Evolutionary conservation across 2,329 filamentous ascomycete genomes (phyloP).

Genomic region (Juglanconis juglandina): DNA sequence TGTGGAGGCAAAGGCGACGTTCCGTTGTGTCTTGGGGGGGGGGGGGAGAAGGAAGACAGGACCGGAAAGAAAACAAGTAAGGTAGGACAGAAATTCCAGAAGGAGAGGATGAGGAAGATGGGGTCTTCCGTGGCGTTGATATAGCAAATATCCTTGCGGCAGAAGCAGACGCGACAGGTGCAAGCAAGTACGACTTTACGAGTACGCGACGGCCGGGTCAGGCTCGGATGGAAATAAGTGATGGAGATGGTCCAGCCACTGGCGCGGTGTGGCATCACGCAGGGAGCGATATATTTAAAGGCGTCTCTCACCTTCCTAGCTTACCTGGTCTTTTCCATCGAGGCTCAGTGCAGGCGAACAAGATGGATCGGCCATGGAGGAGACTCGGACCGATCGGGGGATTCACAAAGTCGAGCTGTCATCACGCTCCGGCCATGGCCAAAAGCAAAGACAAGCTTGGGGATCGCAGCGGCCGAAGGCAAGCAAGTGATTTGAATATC

Average conservation of each 20-base stretch:
- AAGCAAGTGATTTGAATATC: constrained; percentile 3
- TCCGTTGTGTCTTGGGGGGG: not conserved
- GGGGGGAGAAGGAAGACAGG: not conserved
- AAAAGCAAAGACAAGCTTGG: not conserved
- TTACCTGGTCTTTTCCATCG: not conserved
- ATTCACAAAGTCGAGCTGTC: not conserved
- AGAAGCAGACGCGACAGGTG: not conserved
- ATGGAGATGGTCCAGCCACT: not conserved
- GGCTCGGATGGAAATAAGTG: not conserved
- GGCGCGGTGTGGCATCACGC: not conserved
- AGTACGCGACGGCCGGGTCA: not conserved
- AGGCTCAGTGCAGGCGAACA: not conserved
- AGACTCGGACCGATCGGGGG: not conserved
- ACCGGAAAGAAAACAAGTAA: not conserved
- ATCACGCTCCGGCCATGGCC: not conserved
- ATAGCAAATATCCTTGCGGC: not conserved
- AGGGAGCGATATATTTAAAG: not conserved
- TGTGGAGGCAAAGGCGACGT: not conserved
- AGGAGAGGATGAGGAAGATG: not conserved
- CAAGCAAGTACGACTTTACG: not conserved
- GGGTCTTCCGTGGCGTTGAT: not conserved
- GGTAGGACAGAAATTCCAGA: not conserved
- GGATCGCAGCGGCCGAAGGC: not conserved
- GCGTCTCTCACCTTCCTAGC: not conserved
- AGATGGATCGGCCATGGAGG: not conserved